Conservation (phyloP, 2,329 filamentous ascomycete species). For the Ophiostoma piceae region DNA sequence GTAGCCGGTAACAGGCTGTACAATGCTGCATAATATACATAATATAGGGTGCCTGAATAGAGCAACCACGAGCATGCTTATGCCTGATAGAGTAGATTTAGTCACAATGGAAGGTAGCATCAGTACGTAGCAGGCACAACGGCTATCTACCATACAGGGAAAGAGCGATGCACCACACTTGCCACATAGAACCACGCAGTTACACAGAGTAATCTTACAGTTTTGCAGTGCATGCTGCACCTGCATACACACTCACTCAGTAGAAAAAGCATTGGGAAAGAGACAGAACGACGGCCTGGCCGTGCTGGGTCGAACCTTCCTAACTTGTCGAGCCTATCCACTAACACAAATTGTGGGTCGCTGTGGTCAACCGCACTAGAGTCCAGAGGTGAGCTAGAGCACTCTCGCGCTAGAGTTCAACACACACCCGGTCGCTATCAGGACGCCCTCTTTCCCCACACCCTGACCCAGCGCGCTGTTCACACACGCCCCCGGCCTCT, state of each 20-base stretch:
- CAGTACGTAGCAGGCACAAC: neutral
- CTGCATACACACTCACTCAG: neutral
- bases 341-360: conserved; percentile 11
- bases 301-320: conserved; percentile 14
- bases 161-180: neutral
- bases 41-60: neutral
- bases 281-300: neutral
- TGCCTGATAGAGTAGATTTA: neutral
- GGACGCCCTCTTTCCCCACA: neutral
- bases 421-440: neutral
- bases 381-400: neutral
- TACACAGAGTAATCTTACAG: neutral
- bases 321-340: conserved; percentile 9
- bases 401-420: neutral
- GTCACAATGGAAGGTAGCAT: neutral
- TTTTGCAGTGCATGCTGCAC: neutral
- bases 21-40: neutral
- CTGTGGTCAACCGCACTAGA: neutral
- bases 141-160: neutral
- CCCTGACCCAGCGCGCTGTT: conserved; percentile 1
- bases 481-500: conserved; percentile 7
- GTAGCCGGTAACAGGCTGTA: neutral
- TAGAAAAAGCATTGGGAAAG: neutral
- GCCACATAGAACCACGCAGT: neutral
- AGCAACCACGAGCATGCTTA: neutral